Evolutionary conservation across 2,329 filamentous ascomycete species (phyloP).

Genomic region (Sclerotinia trifoliorum): DNA sequence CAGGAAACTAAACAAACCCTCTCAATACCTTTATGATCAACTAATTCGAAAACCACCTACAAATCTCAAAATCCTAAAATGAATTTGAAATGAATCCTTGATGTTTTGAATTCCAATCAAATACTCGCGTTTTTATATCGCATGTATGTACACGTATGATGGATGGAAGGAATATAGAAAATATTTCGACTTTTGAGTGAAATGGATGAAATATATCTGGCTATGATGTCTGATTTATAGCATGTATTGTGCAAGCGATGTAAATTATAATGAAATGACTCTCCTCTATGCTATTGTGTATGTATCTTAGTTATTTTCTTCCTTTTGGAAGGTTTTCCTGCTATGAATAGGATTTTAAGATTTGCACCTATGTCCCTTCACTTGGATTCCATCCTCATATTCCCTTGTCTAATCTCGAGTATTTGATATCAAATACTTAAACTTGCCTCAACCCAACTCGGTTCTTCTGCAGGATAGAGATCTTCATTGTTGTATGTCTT

Average conservation of each 20-base stretch:
- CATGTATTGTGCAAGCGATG: conserved; percentile 15
- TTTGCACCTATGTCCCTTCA: not conserved
- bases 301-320: not conserved
- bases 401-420: not conserved
- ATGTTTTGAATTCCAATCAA: not conserved
- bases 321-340: not conserved
- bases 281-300: conserved; percentile 5
- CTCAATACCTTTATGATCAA: conserved; percentile 3
- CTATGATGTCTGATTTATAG: conserved; percentile 1
- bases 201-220: not conserved
- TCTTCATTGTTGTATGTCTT: too few species aligned
- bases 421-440: too few species aligned
- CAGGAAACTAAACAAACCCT: conserved; percentile 24
- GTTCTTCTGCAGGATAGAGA: too few species aligned
- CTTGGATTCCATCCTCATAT: not conserved
- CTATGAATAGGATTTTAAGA: not conserved
- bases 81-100: not conserved
- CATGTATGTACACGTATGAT: conserved; percentile 11
- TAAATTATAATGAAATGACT: conserved; percentile 21
- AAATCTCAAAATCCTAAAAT: conserved; percentile 3
- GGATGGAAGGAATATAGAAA: conserved; percentile 14
- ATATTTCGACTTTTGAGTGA: not conserved
- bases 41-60: not conserved
- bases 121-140: not conserved
- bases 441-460: too few species aligned